phyloP scores from a whole-genome alignment of 2,329 filamentous ascomycete species.

The Capronia coronata region DNA sequence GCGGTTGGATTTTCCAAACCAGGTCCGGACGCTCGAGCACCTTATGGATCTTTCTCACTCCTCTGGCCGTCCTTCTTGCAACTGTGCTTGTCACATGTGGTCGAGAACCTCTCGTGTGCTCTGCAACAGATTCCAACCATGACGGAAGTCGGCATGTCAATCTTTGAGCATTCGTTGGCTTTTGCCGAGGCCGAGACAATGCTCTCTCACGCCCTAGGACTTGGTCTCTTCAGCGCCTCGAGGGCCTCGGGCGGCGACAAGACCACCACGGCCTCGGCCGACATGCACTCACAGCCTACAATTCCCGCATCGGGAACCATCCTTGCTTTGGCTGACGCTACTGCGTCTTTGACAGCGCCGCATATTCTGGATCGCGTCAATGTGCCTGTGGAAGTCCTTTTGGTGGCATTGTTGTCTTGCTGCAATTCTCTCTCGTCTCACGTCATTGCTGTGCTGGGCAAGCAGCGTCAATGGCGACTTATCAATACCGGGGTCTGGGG shows the following conservation, averaged over 20 bases:
- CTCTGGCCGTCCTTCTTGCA: conserved; percentile 48
- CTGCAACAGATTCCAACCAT: conserved; percentile 73
- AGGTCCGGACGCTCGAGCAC: conserved; percentile 46
- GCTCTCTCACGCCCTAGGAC: conserved; percentile 70
- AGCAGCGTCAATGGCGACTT: conserved; percentile 73
- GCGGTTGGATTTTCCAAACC: conserved; percentile 65
- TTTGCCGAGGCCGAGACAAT: conserved; percentile 93
- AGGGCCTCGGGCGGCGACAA: conserved; percentile 29
- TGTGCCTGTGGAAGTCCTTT: conserved; percentile 77
- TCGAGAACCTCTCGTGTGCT: conserved; percentile 82
- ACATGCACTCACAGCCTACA: conserved; percentile 41
- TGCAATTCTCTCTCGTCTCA: conserved; percentile 86
- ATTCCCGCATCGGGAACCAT: conserved; percentile 33
- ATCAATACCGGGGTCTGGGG: conserved; percentile 86
- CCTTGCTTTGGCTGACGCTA: conserved; percentile 32
- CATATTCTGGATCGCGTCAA: conserved; percentile 75
- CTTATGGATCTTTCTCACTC: conserved; percentile 71
- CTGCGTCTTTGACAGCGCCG: conserved; percentile 31
- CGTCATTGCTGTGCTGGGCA: conserved; percentile 68
- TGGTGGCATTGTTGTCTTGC: conserved; percentile 80
- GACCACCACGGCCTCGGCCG: conserved; percentile 29
- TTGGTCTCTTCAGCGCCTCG: conserved; percentile 56
- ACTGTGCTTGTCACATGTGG: conserved; percentile 68
- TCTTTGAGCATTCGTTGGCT: conserved; percentile 91
- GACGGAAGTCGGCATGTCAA: conserved; percentile 88